Evolutionary conservation across 1,284 basidiomycete species (phyloP).

Genomic region (Neonothopanus nambi): DNA sequence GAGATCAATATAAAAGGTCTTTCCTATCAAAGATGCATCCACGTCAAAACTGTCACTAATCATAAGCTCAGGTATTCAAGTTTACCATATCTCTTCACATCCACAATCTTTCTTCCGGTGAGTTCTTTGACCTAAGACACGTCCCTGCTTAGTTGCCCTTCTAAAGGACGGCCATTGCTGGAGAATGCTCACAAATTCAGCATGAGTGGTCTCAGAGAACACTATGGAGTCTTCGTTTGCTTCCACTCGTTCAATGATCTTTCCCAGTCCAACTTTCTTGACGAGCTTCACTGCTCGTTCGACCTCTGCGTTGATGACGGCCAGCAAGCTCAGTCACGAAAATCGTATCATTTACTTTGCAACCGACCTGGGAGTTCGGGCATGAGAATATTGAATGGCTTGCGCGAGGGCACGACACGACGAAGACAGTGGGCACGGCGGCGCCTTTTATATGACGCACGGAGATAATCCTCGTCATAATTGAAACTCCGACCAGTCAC

Average conservation of each 20-base stretch:
- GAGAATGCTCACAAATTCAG: conserved; percentile 60
- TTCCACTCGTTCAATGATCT: conserved; percentile 58
- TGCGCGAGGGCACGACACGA: too few species aligned
- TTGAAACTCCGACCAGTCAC: too few species aligned
- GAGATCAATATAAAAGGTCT: conserved; percentile 75
- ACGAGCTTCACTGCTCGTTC: conserved; percentile 69
- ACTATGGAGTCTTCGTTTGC: conserved; percentile 71
- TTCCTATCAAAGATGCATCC: conserved; percentile 46
- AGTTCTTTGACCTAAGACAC: conserved; percentile 57
- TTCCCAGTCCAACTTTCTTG: conserved; percentile 54
- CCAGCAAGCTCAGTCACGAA: neutral
- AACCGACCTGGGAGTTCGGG: conserved; percentile 64
- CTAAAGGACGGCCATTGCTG: neutral
- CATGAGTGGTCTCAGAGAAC: conserved; percentile 58
- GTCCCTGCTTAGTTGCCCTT: too few species aligned
- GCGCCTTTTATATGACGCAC: too few species aligned
- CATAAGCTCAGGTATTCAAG: neutral
- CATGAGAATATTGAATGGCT: conserved; percentile 46
- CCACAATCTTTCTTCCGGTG: conserved; percentile 55
- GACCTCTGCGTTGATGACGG: conserved; percentile 67
- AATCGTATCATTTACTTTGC: neutral
- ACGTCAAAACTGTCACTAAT: conserved; percentile 1
- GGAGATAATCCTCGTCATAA: too few species aligned
- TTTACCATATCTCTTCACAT: conserved; percentile 65
- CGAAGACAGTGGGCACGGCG: too few species aligned